Conservation (phyloP, 1,284 basidiomycete genomes). For the Dichomitus squalens region DNA sequence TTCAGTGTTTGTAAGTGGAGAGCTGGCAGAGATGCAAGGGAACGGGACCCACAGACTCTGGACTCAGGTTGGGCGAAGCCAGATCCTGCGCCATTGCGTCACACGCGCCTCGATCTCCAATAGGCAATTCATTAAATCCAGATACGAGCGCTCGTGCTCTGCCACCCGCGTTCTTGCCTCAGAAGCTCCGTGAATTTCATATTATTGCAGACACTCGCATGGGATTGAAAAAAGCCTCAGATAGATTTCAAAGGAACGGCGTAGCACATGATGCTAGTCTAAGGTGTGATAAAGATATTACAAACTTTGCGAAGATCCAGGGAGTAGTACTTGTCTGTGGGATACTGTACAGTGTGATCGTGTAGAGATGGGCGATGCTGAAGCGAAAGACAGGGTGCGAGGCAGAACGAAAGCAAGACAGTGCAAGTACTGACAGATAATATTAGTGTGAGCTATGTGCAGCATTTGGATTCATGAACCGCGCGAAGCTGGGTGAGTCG, state of each 20-base stretch:
- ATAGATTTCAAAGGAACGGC: not conserved
- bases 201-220: too few relatives aligned
- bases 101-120: not conserved
- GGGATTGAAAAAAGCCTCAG: not conserved
- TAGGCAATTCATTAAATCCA: not conserved
- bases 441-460: constrained; percentile 18
- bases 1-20: too few relatives aligned
- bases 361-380: not conserved
- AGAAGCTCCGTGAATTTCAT: not conserved
- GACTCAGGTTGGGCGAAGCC: too few relatives aligned
- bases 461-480: constrained; percentile 10
- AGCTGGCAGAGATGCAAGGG: too few relatives aligned
- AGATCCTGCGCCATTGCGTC: not conserved
- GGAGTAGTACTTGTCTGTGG: not conserved
- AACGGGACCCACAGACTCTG: too few relatives aligned
- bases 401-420: not conserved
- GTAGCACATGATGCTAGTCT: not conserved
- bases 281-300: not conserved
- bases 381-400: not conserved
- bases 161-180: too few relatives aligned
- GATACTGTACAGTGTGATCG: not conserved
- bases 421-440: constrained; percentile 4
- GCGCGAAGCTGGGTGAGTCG: constrained; percentile 25
- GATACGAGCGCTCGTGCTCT: not conserved
- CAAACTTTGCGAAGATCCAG: not conserved